These are phyloP conservation scores for Friedmanniomyces simplex DNA, from an alignment of 495 filamentous ascomycete genomes.

Conservation along the genomic window DNA sequence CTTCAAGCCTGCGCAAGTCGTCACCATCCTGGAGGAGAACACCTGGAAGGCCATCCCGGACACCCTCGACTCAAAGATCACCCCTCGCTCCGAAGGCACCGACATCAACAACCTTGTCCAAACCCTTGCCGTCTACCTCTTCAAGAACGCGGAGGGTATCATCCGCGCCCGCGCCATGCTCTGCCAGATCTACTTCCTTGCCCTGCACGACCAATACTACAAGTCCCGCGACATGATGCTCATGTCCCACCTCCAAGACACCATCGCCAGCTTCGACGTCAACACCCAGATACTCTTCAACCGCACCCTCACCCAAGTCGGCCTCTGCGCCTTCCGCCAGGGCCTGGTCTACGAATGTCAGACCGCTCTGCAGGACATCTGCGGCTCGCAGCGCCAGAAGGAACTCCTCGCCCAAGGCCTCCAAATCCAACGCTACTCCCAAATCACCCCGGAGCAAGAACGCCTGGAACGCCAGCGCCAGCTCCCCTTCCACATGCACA, in stretches of 20 bases:
- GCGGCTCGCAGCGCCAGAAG: constrained; percentile 92
- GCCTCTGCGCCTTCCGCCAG: constrained; percentile 93
- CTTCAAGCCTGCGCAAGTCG: constrained; percentile 95
- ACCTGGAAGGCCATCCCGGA: constrained; percentile 76
- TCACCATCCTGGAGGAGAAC: constrained; percentile 83
- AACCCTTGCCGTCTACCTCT: constrained; percentile 87
- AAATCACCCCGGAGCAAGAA: constrained; percentile 94
- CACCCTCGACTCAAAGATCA: constrained; percentile 65
- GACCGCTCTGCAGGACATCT: constrained; percentile 93
- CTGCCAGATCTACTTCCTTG: constrained; percentile 96
- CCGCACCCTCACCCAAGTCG: constrained; percentile 93
- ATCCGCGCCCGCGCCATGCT: constrained; percentile 94
- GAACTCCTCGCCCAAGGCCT: constrained; percentile 95
- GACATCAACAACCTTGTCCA: constrained; percentile 70
- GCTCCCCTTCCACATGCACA: constrained; percentile 99
- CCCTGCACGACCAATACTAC: constrained; percentile 95
- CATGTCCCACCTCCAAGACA: constrained; percentile 98
- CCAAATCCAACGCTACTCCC: constrained; percentile 90
- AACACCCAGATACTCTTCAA: constrained; percentile 98
- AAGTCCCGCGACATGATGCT: constrained; percentile 96
- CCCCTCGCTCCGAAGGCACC: constrained; percentile 50
- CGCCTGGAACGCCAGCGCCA: constrained; percentile 91
- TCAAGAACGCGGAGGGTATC: constrained; percentile 85
- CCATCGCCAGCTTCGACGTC: constrained; percentile 87
- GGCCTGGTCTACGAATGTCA: constrained; percentile 96